These are phyloP conservation scores for Aspergillus puulaauensis DNA, from an alignment of 2,329 filamentous ascomycete genomes.

Conservation along the genomic window DNA sequence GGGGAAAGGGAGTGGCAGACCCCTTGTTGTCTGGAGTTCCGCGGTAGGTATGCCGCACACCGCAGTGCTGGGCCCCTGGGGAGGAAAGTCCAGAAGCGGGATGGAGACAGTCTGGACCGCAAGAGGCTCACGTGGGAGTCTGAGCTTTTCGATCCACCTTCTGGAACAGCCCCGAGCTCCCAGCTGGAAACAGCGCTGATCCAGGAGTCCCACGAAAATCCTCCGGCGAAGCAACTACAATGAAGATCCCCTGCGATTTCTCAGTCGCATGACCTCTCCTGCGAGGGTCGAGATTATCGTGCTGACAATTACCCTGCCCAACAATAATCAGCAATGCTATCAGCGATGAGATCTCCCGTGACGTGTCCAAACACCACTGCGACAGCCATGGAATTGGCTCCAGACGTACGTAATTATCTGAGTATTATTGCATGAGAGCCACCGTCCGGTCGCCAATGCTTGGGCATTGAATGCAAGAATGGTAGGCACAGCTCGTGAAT, in stretches of 20 bases:
- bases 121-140: constrained; percentile 13
- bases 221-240: not conserved
- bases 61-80: not conserved
- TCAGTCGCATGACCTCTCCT: not conserved
- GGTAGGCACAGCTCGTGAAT: no score
- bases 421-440: no score
- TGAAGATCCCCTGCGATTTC: not conserved
- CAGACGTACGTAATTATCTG: not conserved
- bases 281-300: no score
- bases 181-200: not conserved
- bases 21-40: not conserved
- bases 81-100: not conserved
- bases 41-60: not conserved
- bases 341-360: not conserved
- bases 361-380: not conserved
- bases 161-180: not conserved
- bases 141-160: constrained; percentile 14
- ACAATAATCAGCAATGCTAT: not conserved
- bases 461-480: no score
- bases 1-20: not conserved
- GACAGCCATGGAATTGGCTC: not conserved
- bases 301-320: not conserved
- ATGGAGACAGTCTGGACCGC: constrained; percentile 6
- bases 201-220: not conserved
- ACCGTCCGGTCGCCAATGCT: no score